These are phyloP conservation scores for Phialocephala subalpina DNA, from an alignment of 2,329 filamentous ascomycete species.

Conservation along the genomic window DNA sequence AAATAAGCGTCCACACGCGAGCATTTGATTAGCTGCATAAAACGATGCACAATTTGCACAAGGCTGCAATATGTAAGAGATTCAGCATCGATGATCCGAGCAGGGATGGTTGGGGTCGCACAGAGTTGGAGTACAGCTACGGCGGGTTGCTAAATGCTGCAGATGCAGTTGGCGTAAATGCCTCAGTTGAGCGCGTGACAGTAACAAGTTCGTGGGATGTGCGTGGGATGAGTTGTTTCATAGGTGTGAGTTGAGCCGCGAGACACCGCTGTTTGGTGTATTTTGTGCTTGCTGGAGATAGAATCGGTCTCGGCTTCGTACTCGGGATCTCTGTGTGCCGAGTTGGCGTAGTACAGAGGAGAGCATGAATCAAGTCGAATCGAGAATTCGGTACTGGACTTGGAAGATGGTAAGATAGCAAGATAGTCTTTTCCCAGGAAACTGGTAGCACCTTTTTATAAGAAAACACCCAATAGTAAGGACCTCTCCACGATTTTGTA, in stretches of 20 bases:
- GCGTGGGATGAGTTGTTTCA: conserved; percentile 1
- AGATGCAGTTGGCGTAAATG: conserved; percentile 30
- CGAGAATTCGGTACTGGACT: neutral
- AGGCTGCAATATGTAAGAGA: neutral
- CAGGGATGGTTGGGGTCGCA: neutral
- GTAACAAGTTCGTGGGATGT: neutral
- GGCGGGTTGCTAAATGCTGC: neutral
- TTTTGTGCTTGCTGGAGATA: neutral
- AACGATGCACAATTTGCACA: conserved; percentile 1
- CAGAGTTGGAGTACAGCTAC: neutral
- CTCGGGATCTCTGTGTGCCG: neutral
- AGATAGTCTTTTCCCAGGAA: neutral
- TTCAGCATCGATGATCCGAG: neutral
- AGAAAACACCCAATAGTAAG: neutral
- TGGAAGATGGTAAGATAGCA: neutral
- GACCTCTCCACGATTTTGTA: neutral
- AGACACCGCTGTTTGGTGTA: neutral
- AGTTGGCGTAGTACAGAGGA: neutral
- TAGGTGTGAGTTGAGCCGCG: neutral
- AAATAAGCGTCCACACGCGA: neutral
- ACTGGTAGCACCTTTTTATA: neutral
- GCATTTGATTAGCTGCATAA: neutral
- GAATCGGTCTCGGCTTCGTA: conserved; percentile 1
- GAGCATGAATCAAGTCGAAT: neutral
- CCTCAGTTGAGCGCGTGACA: conserved; percentile 26